phyloP scores from a whole-genome alignment of 2,329 filamentous ascomycete species.

The Fusarium sp. region DNA sequence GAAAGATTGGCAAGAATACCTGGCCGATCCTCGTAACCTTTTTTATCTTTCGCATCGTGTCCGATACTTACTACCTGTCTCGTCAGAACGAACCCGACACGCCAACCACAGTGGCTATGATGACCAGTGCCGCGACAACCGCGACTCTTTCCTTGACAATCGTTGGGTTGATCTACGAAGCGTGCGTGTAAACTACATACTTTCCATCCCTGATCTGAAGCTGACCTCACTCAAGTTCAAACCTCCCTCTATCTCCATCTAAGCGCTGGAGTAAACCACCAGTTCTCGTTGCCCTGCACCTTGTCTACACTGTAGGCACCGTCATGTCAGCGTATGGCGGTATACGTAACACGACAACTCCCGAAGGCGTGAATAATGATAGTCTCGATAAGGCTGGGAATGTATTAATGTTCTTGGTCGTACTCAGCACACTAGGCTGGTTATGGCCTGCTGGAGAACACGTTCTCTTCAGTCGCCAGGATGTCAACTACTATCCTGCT shows the following conservation, averaged over 20 bases:
- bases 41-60: neutral
- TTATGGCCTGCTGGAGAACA: neutral
- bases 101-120: neutral
- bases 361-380: neutral
- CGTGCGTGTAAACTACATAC: too few species aligned
- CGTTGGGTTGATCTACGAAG: neutral
- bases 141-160: neutral
- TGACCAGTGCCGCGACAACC: neutral
- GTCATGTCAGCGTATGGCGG: neutral
- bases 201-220: too few species aligned
- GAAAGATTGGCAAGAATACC: neutral
- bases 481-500: neutral
- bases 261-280: neutral
- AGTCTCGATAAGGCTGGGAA: neutral
- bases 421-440: neutral
- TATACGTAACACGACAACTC: neutral
- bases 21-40: neutral
- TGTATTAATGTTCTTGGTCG: neutral
- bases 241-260: neutral
- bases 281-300: neutral
- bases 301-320: neutral
- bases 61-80: neutral
- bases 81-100: neutral
- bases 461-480: neutral
- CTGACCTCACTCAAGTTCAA: neutral